A percentile compares a stretch with the other conserved stretches of the same genome.
Evolutionary conservation across 768 basidiomycete species (phyloP).

Genomic region (Boletellus emodensis): DNA sequence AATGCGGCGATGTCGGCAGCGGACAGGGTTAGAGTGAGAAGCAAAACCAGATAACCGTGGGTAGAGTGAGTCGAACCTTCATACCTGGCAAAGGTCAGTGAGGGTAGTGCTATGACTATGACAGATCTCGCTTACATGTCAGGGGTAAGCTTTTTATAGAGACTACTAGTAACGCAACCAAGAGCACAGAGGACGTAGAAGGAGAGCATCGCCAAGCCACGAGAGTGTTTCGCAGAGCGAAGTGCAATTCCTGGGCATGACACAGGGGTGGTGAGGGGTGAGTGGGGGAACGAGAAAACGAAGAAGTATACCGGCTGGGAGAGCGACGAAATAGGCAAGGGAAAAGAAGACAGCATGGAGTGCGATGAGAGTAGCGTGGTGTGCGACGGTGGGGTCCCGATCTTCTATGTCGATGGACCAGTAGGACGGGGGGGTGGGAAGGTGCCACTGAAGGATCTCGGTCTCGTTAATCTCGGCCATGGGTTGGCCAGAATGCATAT

Average conservation of each 20-base stretch:
- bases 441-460: conserved; percentile 58
- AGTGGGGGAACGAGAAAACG: neutral
- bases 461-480: conserved; percentile 73
- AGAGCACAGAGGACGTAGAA: conserved; percentile 63
- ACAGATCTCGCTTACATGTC: conserved; percentile 58
- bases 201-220: conserved; percentile 49
- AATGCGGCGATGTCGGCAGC: conserved; percentile 51
- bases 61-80: conserved; percentile 57
- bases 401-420: conserved; percentile 75
- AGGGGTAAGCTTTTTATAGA: conserved; percentile 78
- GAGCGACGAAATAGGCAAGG: conserved; percentile 75
- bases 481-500: conserved; percentile 47
- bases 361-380: conserved; percentile 68
- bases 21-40: conserved; percentile 44
- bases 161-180: conserved; percentile 61
- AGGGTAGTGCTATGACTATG: conserved; percentile 4
- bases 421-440: conserved; percentile 75
- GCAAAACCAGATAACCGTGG: conserved; percentile 57
- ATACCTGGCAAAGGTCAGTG: conserved; percentile 49
- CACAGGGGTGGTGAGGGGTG: neutral
- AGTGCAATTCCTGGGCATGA: conserved; percentile 63
- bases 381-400: conserved; percentile 36
- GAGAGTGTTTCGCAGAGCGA: conserved; percentile 70
- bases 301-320: conserved; percentile 66
- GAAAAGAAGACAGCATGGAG: conserved; percentile 72